Conservation (phyloP, 2,329 filamentous ascomycete species). For the Sporothrix luriei region DNA sequence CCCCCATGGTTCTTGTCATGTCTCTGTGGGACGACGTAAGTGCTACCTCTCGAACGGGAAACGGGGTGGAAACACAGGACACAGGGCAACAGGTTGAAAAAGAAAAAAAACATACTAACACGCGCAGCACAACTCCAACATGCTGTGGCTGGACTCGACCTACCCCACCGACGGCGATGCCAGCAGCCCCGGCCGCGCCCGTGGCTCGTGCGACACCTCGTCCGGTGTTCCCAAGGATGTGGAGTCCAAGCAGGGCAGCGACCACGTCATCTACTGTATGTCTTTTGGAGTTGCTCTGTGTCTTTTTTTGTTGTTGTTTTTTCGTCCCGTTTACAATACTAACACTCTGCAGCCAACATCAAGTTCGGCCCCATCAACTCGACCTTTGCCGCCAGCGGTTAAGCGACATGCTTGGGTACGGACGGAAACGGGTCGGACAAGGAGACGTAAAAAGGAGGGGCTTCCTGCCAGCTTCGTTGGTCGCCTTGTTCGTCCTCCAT, state of each 20-base stretch:
- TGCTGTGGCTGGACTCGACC: constrained; percentile 65
- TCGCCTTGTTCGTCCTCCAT: not conserved
- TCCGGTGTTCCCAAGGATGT: constrained; percentile 52
- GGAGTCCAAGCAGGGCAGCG: constrained; percentile 42
- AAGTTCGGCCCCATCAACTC: constrained; percentile 43
- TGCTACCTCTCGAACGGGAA: not conserved
- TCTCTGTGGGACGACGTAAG: constrained; percentile 60
- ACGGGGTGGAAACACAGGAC: no score
- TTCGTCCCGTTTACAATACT: not conserved
- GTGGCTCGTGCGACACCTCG: constrained; percentile 50
- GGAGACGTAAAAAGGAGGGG: no score
- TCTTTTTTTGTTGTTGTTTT: not conserved
- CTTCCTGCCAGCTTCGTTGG: not conserved
- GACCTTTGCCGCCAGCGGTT: constrained; percentile 37
- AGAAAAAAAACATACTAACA: constrained; percentile 10
- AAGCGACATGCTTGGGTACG: constrained; percentile 9
- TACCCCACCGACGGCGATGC: constrained; percentile 51
- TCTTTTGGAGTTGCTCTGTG: constrained; percentile 1
- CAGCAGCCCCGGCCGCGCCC: constrained; percentile 46
- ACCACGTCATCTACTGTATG: constrained; percentile 46
- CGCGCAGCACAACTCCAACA: constrained; percentile 56
- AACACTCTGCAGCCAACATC: constrained; percentile 39
- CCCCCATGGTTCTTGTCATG: constrained; percentile 65
- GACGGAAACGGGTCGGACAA: not conserved
- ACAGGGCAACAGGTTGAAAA: not conserved